Evolutionary conservation across 2,329 filamentous ascomycete species (phyloP).

Genomic region (Nannizzia gypsea): DNA sequence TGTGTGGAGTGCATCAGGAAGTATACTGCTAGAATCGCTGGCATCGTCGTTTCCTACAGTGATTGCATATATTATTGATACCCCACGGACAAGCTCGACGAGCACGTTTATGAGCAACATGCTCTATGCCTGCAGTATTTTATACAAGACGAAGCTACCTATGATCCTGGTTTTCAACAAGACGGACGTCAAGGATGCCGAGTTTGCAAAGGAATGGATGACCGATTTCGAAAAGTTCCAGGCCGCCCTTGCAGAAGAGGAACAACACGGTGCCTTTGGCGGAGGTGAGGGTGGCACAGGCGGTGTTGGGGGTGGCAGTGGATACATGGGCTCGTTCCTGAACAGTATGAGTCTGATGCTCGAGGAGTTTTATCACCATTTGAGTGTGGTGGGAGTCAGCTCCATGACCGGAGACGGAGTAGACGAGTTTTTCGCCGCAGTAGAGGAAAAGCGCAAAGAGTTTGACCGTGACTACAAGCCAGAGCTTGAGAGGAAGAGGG

Average conservation of each 20-base stretch:
- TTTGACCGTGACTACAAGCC: conserved; percentile 86
- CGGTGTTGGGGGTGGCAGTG: conserved; percentile 58
- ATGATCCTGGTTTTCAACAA: conserved; percentile 99
- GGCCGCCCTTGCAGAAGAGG: conserved; percentile 66
- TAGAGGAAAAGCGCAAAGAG: conserved; percentile 74
- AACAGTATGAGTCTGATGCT: conserved; percentile 98
- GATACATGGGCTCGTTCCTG: conserved; percentile 90
- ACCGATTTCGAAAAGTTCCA: conserved; percentile 97
- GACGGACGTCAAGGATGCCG: conserved; percentile 83
- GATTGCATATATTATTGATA: conserved; percentile 95
- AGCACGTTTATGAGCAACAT: conserved; percentile 99
- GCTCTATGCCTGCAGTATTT: conserved; percentile 95
- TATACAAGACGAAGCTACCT: conserved; percentile 96
- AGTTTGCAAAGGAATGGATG: conserved; percentile 98
- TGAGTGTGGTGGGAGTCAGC: conserved; percentile 86
- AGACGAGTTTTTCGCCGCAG: conserved; percentile 84
- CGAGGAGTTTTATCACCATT: conserved; percentile 91
- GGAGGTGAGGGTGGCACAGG: conserved; percentile 56
- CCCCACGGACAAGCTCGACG: conserved; percentile 80
- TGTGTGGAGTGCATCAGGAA: conserved; percentile 92
- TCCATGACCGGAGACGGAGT: conserved; percentile 86
- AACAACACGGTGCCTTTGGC: conserved; percentile 64
- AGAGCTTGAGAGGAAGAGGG: conserved; percentile 67
- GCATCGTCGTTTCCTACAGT: conserved; percentile 93
- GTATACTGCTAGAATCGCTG: conserved; percentile 82